phyloP scores from a whole-genome alignment of 1,284 basidiomycete genomes.

The Melanopsichium pennsylvanicum region DNA sequence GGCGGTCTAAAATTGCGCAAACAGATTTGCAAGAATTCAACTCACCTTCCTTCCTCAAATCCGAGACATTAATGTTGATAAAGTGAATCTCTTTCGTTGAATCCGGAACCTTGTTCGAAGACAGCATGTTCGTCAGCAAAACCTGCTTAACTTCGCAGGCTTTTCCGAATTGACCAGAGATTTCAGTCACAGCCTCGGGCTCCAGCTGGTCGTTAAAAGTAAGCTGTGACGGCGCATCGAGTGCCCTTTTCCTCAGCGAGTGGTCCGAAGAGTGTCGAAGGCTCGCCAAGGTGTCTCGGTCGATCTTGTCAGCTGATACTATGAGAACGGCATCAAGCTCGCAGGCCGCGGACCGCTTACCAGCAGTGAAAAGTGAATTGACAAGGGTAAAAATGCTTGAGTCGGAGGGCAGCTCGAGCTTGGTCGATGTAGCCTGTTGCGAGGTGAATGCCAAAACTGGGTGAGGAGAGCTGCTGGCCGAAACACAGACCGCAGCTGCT shows the following conservation, averaged over 20 bases:
- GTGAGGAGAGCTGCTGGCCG: constrained; percentile 14
- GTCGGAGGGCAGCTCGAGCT: constrained; percentile 17
- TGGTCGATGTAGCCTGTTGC: constrained; percentile 8
- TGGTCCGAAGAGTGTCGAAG: constrained; percentile 24
- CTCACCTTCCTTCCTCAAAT: no score
- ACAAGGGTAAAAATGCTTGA: constrained; percentile 15
- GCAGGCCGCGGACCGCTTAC: constrained; percentile 16
- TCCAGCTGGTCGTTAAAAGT: constrained; percentile 18
- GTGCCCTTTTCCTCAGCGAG: constrained; percentile 29
- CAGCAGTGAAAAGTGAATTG: constrained; percentile 17
- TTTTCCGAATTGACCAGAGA: no score
- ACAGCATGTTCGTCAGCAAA: no score
- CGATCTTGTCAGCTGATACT: constrained; percentile 20
- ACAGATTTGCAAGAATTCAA: no score
- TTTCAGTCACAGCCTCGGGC: neutral
- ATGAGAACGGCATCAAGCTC: constrained; percentile 21
- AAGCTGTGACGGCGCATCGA: constrained; percentile 40
- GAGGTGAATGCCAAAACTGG: constrained; percentile 43
- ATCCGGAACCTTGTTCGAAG: no score
- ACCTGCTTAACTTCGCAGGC: no score
- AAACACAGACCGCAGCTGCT: constrained; percentile 18
- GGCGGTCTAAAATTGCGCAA: no score
- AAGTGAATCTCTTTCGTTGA: no score
- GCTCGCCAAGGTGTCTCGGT: constrained; percentile 18
- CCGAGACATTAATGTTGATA: no score